phyloP scores from a whole-genome alignment of 2,329 filamentous ascomycete genomes.

The Stachybotrys chlorohalonatus region DNA sequence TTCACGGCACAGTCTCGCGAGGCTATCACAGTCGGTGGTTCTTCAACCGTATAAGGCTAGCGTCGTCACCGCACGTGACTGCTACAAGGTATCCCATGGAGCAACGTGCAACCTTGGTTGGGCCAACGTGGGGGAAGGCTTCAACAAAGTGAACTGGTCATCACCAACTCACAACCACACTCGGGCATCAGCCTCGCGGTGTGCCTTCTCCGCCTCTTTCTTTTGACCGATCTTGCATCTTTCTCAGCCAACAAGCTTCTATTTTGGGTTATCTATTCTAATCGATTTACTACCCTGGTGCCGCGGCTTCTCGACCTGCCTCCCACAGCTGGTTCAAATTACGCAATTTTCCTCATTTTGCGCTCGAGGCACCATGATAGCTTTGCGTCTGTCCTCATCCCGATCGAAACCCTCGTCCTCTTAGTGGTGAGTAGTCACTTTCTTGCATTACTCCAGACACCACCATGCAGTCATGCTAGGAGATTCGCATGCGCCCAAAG shows the following conservation, averaged over 20 bases:
- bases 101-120: background rate
- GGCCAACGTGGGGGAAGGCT: background rate
- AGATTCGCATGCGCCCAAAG: too few species aligned
- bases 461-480: too few species aligned
- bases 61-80: too few species aligned
- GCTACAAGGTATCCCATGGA: too few species aligned
- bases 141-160: background rate
- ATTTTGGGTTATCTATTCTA: too few species aligned
- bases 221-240: background rate
- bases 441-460: background rate
- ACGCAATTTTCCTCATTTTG: conserved; percentile 12
- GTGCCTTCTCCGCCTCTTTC: background rate
- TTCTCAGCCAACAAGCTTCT: background rate
- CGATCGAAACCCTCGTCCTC: conserved; percentile 22
- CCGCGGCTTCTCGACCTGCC: background rate
- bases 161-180: background rate
- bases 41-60: too few species aligned
- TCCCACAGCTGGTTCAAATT: background rate
- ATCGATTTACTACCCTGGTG: background rate
- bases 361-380: conserved; percentile 29
- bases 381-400: conserved; percentile 24
- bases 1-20: too few species aligned
- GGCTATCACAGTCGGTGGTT: too few species aligned
- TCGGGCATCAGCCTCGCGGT: background rate
- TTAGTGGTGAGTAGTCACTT: conserved; percentile 28